These are phyloP conservation scores for Nicotiana noctiflora DNA, from an alignment of 257 asterid genomes.

Conservation along the genomic window DNA sequence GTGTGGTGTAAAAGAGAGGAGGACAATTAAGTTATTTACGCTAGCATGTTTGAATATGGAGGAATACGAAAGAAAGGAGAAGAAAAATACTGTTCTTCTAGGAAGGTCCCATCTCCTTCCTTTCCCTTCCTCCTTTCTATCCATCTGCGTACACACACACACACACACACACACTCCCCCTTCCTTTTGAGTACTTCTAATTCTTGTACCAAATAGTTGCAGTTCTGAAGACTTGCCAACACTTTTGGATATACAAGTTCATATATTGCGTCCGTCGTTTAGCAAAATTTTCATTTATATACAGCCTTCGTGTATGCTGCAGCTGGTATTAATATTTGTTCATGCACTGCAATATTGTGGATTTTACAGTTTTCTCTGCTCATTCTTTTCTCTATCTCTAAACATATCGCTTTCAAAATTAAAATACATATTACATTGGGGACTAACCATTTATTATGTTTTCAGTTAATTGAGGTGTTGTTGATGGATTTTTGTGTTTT, in stretches of 20 bases:
- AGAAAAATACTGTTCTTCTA: neutral
- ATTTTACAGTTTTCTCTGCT: neutral
- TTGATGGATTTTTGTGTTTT: constrained; percentile 9
- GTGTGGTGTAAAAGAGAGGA: neutral
- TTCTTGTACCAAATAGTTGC: neutral
- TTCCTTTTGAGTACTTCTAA: neutral
- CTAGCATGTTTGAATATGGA: neutral
- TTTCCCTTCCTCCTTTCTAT: neutral
- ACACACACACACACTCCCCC: no score
- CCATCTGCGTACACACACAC: no score
- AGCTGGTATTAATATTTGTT: neutral
- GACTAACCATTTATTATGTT: constrained; percentile 2
- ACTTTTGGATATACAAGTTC: neutral
- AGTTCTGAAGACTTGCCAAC: neutral
- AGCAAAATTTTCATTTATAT: neutral
- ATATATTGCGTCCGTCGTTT: neutral
- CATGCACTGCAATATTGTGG: neutral
- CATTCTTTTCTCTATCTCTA: neutral
- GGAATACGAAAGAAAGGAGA: neutral
- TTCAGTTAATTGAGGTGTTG: neutral
- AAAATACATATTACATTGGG: neutral
- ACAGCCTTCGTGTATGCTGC: neutral
- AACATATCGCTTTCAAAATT: neutral
- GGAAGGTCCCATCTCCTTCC: neutral
- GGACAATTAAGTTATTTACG: neutral